Base-by-base conservation (phyloP, 129 eudicot species). In the Escallonia herrerae region DNA sequence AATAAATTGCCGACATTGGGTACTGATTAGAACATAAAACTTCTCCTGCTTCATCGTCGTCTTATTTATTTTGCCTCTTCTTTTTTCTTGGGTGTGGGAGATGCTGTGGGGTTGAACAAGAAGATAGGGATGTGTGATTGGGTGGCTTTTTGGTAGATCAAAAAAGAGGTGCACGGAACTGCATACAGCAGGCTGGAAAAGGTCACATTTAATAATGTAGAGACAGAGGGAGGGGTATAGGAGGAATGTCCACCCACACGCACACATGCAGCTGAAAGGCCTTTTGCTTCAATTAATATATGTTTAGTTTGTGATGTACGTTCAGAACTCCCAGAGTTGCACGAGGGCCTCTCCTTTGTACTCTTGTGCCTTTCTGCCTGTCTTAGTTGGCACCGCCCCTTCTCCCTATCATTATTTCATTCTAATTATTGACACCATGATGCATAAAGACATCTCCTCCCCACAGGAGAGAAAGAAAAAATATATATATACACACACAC, bases 331-430 rank as follows among this genome's bases (percentile, higher is more conserved):
- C 33, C 87, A 80, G 88, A 81, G 83, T 70, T 84, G 91, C 91
- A 84, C 95, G 89, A 86, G 95, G 87, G 90, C 84, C 94, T 81
- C 69, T 87, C 62, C 81, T 86, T 86, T 90, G 95, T 83, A 65
- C 49, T 55, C 59, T 83, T 90, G 48, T 86, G 82, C 81, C 49
- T 71, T 52, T 44, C 60, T 48, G 22, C 68, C 60, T 68, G 58
- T 58, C 44, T 69, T 65, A 61, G 73, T 68, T 68, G 67, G 74
- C 63, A 40, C 71, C 72, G 40, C 46, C 7, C 46, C 56, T 46
- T 47, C 37, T 43, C 74, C 76, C 76, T 33, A 54, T 67, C 75
- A 62, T 72, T 73, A 63, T 40, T 66, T 65, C 60, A 8, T 51
- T 15, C 15, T 5, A 63, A 77, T 77, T 77, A 77, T 77, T 66